Conservation (phyloP, 148 eudicot species). For the Rhododendron ferrugineum region DNA sequence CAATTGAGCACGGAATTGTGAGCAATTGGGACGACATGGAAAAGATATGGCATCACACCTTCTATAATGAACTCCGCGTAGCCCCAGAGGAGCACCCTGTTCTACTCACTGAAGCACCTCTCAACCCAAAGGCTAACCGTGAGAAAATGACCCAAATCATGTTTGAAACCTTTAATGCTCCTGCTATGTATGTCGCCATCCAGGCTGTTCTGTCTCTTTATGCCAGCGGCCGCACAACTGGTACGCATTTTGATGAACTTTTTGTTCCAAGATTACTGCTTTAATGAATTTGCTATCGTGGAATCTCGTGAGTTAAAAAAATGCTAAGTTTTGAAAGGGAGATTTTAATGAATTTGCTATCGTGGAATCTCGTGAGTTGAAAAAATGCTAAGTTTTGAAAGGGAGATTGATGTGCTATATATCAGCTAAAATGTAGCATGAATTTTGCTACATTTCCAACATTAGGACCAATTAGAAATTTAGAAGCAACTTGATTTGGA, state of each 20-base stretch:
- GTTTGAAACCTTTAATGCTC: constrained; percentile 21
- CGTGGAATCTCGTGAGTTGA: background rate
- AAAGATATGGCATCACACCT: constrained; percentile 25
- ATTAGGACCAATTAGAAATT: background rate
- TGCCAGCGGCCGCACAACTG: constrained; percentile 25
- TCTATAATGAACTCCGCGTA: constrained; percentile 19
- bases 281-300: background rate
- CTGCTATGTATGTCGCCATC: constrained; percentile 23
- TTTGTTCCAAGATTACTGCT: background rate
- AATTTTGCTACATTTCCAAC: background rate
- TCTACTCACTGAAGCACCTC: constrained; percentile 23
- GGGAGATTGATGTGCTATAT: background rate
- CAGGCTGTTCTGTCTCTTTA: constrained; percentile 24
- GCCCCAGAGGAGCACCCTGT: constrained; percentile 28
- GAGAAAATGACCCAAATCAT: constrained; percentile 24
- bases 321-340: background rate
- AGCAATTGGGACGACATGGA: constrained; percentile 24
- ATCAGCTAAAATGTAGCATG: background rate
- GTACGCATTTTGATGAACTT: constrained; percentile 7
- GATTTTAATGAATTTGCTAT: background rate
- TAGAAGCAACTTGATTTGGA: background rate
- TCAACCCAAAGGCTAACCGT: constrained; percentile 25
- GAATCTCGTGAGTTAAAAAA: background rate
- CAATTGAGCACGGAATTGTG: constrained; percentile 23
- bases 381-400: background rate